Percentiles rank a stretch among this genome's conserved stretches.
Evolutionary conservation across 495 filamentous ascomycete species (phyloP).

Genomic region (Terfezia claveryi): DNA sequence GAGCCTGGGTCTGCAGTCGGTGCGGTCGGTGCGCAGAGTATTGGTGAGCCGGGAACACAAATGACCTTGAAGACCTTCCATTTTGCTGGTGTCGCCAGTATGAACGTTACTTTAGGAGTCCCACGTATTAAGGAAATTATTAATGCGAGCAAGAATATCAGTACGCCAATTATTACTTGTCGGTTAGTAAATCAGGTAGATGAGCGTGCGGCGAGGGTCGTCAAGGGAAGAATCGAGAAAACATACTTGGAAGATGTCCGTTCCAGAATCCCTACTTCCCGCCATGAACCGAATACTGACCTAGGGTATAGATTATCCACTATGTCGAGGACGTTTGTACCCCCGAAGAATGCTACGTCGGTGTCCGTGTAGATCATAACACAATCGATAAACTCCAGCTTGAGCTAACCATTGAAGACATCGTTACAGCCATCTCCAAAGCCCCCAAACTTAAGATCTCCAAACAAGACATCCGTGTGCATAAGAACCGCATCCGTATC

Average conservation of each 20-base stretch:
- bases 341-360: constrained; percentile 45
- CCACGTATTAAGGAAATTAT: constrained; percentile 99
- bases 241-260: constrained; percentile 43
- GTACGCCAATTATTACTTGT: constrained; percentile 81
- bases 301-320: constrained; percentile 32
- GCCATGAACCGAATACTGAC: background rate
- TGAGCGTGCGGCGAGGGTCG: constrained; percentile 56
- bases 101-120: constrained; percentile 97
- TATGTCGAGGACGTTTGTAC: constrained; percentile 69
- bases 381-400: constrained; percentile 59
- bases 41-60: constrained; percentile 94
- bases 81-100: constrained; percentile 97
- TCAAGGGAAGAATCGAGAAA: constrained; percentile 82
- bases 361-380: constrained; percentile 45
- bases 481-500: constrained; percentile 30
- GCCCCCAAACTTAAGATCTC: constrained; percentile 34
- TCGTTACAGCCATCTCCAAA: constrained; percentile 45
- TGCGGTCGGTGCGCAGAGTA: constrained; percentile 89
- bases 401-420: constrained; percentile 45
- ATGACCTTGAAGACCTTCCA: constrained; percentile 99
- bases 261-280: constrained; percentile 11
- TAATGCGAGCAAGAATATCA: constrained; percentile 82
- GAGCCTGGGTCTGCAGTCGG: constrained; percentile 95
- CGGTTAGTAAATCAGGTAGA: constrained; percentile 46
- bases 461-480: constrained; percentile 29